Evolutionary conservation across 2,329 filamentous ascomycete genomes (phyloP).

Genomic region (Lachnellula willkommii): DNA sequence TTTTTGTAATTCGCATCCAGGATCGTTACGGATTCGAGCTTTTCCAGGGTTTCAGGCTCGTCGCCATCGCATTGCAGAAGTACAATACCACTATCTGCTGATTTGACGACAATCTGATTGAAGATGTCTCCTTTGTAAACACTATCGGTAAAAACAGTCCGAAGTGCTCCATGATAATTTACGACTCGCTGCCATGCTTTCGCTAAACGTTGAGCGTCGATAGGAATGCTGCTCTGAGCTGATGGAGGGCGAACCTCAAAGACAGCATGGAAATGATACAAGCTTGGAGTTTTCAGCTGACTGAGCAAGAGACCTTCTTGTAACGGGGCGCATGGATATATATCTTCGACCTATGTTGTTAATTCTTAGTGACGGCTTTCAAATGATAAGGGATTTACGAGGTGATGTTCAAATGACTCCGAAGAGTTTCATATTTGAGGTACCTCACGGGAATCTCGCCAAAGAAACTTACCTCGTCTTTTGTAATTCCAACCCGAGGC

Average conservation of each 20-base stretch:
- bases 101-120: slow-evolving; percentile 27
- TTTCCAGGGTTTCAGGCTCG: background rate
- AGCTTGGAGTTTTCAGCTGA: slow-evolving; percentile 5
- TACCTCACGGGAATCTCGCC: background rate
- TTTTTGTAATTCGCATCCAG: background rate
- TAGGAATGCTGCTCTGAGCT: background rate
- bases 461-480: background rate
- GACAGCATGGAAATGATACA: slow-evolving; percentile 10
- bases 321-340: slow-evolving; percentile 15
- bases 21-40: background rate
- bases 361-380: background rate
- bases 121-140: slow-evolving; percentile 13
- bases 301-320: slow-evolving; percentile 16
- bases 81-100: background rate
- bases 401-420: no score
- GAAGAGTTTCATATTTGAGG: no score
- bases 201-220: slow-evolving; percentile 18
- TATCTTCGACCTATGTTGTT: slow-evolving; percentile 12
- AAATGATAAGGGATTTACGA: no score
- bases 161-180: slow-evolving; percentile 4
- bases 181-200: slow-evolving; percentile 12
- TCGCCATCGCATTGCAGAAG: background rate
- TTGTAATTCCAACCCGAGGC: slow-evolving; percentile 1
- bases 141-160: slow-evolving; percentile 19
- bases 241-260: slow-evolving; percentile 4